Base-by-base conservation (phyloP, 257 asterid genomes). In the Euphrasia confusa region DNA sequence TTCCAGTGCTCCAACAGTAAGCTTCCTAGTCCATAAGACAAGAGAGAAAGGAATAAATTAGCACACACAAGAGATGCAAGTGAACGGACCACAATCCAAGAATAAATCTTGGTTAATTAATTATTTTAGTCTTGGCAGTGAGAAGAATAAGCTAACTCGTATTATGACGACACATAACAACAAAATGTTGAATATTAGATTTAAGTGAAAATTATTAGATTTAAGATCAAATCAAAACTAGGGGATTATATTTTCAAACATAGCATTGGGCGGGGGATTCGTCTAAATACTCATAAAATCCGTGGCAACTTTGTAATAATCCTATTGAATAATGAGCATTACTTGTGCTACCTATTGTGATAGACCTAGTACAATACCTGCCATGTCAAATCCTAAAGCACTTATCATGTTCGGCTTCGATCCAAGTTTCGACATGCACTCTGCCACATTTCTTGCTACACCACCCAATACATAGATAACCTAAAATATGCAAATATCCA, bases 381-480 rank as follows among this genome's bases (percentile, higher is more conserved):
- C 87, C 83, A 85, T 55, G 79, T 93, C 99, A 64, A 72, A 68
- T 71, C 99, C 99, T 26, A 87, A 10, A 61, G 91, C 94, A 69
- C 97, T 93, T 68, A 93, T 93, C 86, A 93, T 75, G 75, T 69
- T 82, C 39, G 99, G 96, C 75, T 76, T 87, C 33, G 85, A 72
- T 65, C 97, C 97, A 66, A 93, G 88, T 80, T 93, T 93, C n/a
- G 77, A 85, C 84, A 89, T 84, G 78, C 99, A 92, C 61, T 92
- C 97, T 4, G 90, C 99, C 64, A 93, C 81, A 71, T 93, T 93
- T 80, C 99, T 89, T 52, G 86, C 97, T 45, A 93, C 97, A 69
- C 99, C 99, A 49, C 97, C 97, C 58, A 80, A 70, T 10, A 83
- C 78, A 80, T 78, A 87, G 60, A 67, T 18, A 61, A 93, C 84